Conservation (phyloP, 352 stramenopile genomes). For the Pythium plurisporium region DNA sequence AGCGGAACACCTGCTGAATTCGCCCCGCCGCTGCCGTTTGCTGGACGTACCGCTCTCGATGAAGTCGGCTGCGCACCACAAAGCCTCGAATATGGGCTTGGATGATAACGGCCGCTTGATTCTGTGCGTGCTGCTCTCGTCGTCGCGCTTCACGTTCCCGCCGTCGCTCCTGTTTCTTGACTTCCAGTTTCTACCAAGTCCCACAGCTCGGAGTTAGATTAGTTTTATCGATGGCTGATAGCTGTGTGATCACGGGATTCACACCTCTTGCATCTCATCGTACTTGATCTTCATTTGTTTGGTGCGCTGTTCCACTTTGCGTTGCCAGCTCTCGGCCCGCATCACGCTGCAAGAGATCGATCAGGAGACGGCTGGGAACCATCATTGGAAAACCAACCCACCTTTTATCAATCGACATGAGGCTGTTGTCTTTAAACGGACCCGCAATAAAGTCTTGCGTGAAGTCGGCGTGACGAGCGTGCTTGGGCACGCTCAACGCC, state of each 20-base stretch:
- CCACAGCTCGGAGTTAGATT: too few relatives aligned
- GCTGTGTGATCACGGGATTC: too few relatives aligned
- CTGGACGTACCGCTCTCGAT: constrained; percentile 13
- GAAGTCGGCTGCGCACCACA: constrained; percentile 21
- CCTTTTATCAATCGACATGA: constrained; percentile 58
- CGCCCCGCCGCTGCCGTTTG: constrained; percentile 34
- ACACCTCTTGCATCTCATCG: constrained; percentile 46
- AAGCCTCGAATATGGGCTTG: constrained; percentile 33
- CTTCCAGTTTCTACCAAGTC: constrained; percentile 26
- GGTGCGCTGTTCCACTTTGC: constrained; percentile 46
- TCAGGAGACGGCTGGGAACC: too few relatives aligned
- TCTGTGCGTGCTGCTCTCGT: constrained; percentile 25
- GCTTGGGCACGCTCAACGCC: constrained; percentile 49
- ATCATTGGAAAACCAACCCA: constrained; percentile 1
- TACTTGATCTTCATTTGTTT: constrained; percentile 64
- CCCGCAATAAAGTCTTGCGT: constrained; percentile 58
- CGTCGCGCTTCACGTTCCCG: constrained; percentile 39
- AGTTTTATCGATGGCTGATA: too few relatives aligned
- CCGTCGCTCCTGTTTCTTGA: constrained; percentile 36
- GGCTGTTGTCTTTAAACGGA: constrained; percentile 42
- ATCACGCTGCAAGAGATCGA: constrained; percentile 24
- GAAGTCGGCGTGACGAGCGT: constrained; percentile 36
- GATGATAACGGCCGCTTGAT: constrained; percentile 25
- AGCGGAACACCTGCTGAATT: constrained; percentile 48
- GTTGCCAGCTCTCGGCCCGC: constrained; percentile 45